phyloP scores from a whole-genome alignment of 1,284 basidiomycete species.

The Takashimella koratensis region DNA sequence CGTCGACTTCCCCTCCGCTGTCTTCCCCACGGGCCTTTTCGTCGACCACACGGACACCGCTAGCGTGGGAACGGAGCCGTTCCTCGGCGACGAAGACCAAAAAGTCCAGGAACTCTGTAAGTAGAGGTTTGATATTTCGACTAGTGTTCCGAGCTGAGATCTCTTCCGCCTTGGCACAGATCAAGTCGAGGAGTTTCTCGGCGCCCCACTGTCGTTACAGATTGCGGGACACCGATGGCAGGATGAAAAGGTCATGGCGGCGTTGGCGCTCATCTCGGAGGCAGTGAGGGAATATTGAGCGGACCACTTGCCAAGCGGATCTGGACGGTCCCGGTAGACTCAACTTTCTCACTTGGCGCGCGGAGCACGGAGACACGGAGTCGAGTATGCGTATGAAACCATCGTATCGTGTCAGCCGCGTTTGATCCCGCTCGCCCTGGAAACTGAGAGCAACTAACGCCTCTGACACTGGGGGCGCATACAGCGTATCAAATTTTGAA shows the following conservation, averaged over 20 bases:
- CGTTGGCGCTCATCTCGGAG: constrained; percentile 9
- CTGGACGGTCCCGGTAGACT: no score
- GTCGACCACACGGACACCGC: constrained; percentile 11
- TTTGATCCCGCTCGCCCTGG: no score
- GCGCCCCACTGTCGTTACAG: constrained; percentile 26
- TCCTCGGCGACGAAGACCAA: constrained; percentile 54
- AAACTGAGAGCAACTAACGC: no score
- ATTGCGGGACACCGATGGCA: constrained; percentile 21
- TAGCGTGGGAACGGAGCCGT: constrained; percentile 31
- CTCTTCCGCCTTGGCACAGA: no score
- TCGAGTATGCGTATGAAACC: no score
- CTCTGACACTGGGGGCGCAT: no score
- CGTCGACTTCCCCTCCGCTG: constrained; percentile 63
- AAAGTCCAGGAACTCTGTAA: constrained; percentile 56
- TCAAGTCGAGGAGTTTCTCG: constrained; percentile 13
- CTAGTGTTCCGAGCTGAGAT: no score
- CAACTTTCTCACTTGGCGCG: no score
- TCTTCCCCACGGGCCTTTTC: constrained; percentile 60
- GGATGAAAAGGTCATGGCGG: constrained; percentile 25
- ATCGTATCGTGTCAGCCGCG: no score
- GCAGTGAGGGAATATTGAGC: constrained; percentile 8
- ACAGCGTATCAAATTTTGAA: no score
- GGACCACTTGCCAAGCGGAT: no score
- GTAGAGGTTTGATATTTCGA: constrained; percentile 26
- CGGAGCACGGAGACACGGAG: constrained; percentile 5